Evolutionary conservation across 2,329 filamentous ascomycete species (phyloP).

Genomic region (Hymenoscyphus scutula): DNA sequence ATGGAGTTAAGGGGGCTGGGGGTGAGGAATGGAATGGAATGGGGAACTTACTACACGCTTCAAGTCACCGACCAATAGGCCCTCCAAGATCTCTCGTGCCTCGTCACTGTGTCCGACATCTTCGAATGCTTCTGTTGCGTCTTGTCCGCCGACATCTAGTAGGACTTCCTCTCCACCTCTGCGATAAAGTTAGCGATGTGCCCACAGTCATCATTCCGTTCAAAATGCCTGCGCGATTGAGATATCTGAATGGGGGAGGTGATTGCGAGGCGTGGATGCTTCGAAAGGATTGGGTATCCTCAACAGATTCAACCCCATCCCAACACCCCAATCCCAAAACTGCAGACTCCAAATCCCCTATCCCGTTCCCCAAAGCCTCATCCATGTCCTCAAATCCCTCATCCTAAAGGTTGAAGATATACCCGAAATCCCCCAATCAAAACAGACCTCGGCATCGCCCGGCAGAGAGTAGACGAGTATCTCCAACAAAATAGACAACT

Average conservation of each 20-base stretch:
- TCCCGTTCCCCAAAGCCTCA: background rate
- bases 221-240: background rate
- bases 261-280: background rate
- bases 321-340: background rate
- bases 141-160: conserved; percentile 92
- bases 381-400: background rate
- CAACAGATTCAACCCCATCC: background rate
- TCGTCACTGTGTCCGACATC: conserved; percentile 99
- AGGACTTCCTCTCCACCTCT: conserved; percentile 98
- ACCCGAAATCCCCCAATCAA: background rate
- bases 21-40: conserved; percentile 7
- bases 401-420: background rate
- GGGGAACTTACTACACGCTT: conserved; percentile 70
- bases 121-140: conserved; percentile 97
- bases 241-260: background rate
- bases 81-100: conserved; percentile 87
- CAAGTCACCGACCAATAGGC: conserved; percentile 70
- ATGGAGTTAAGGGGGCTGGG: conserved; percentile 10
- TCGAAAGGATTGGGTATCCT: background rate
- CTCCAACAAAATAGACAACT: conserved; percentile 38
- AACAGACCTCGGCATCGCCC: background rate
- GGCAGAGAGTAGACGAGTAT: background rate
- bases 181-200: conserved; percentile 25
- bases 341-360: background rate
- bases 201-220: background rate